phyloP scores from a whole-genome alignment of 805 yeast genomes.

The Blastobotrys parvus region DNA sequence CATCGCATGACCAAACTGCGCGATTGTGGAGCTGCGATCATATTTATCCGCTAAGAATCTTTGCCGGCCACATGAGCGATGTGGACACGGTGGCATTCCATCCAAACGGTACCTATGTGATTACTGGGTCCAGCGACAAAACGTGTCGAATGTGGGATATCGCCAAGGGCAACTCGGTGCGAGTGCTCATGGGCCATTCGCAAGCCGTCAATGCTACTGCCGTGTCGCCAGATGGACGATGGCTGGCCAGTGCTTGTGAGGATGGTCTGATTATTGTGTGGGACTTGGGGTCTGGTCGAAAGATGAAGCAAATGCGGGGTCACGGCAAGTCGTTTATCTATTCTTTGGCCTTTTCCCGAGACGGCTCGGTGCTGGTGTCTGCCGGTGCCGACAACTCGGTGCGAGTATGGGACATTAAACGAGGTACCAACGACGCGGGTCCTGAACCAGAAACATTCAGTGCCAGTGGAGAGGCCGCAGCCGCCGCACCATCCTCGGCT shows the following conservation, averaged over 20 bases:
- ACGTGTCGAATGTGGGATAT: slow-evolving; percentile 99
- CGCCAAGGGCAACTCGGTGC: slow-evolving; percentile 75
- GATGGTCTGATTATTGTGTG: slow-evolving; percentile 82
- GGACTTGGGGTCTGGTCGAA: slow-evolving; percentile 89
- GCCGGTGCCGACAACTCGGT: slow-evolving; percentile 91
- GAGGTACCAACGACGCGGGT: slow-evolving; percentile 71
- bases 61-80: slow-evolving; percentile 96
- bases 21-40: slow-evolving; percentile 98
- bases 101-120: slow-evolving; percentile 89
- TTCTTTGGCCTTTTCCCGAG: slow-evolving; percentile 75
- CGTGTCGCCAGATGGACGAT: slow-evolving; percentile 93
- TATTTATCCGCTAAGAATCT: slow-evolving; percentile 87
- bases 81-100: slow-evolving; percentile 94
- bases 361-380: slow-evolving; percentile 82
- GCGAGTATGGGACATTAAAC: slow-evolving; percentile 91
- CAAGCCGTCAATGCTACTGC: slow-evolving; percentile 82
- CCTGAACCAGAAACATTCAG: slow-evolving; percentile 65
- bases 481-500: background rate
- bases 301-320: slow-evolving; percentile 86
- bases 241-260: slow-evolving; percentile 93
- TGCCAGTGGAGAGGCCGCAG: slow-evolving; percentile 4
- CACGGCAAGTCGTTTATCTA: slow-evolving; percentile 85
- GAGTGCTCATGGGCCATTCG: slow-evolving; percentile 87
- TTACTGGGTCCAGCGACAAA: slow-evolving; percentile 93
- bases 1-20: slow-evolving; percentile 96